These are phyloP conservation scores for Ilex paraguariensis DNA, from an alignment of 305 asterid species.

Conservation along the genomic window DNA sequence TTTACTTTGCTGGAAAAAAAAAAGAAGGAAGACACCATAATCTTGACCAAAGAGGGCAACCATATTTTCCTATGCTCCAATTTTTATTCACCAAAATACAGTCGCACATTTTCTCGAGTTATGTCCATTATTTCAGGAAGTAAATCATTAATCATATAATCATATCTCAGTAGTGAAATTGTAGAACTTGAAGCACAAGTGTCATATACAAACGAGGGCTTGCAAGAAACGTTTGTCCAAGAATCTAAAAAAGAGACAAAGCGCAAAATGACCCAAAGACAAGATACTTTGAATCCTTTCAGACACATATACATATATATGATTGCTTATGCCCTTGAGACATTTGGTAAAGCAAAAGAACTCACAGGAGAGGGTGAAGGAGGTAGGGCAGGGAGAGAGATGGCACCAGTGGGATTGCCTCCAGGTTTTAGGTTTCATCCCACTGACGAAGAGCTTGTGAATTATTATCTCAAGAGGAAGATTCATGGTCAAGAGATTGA, in stretches of 20 bases:
- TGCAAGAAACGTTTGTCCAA: conserved; percentile 70
- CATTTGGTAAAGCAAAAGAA: background rate
- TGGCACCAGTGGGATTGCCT: conserved; percentile 97
- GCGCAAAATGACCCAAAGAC: conserved; percentile 74
- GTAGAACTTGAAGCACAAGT: background rate
- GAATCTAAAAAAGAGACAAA: conserved; percentile 85
- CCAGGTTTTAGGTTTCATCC: conserved; percentile 98
- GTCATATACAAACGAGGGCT: conserved; percentile 44
- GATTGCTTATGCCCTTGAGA: conserved; percentile 1
- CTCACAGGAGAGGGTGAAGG: background rate
- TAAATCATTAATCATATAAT: no score
- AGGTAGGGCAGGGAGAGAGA: conserved; percentile 5
- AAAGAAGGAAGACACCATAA: no score
- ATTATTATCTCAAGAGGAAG: conserved; percentile 80
- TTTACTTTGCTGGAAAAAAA: no score
- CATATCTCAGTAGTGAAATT: no score
- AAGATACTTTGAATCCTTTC: conserved; percentile 70
- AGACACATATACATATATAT: conserved; percentile 9
- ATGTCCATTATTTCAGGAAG: no score
- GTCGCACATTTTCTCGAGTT: no score
- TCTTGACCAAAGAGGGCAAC: no score
- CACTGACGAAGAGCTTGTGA: conserved; percentile 87
- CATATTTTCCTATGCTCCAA: no score
- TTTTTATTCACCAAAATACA: no score
- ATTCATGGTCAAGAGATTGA: conserved; percentile 86